phyloP scores from a whole-genome alignment of 768 basidiomycete genomes.

The Tephrocybe sp. region DNA sequence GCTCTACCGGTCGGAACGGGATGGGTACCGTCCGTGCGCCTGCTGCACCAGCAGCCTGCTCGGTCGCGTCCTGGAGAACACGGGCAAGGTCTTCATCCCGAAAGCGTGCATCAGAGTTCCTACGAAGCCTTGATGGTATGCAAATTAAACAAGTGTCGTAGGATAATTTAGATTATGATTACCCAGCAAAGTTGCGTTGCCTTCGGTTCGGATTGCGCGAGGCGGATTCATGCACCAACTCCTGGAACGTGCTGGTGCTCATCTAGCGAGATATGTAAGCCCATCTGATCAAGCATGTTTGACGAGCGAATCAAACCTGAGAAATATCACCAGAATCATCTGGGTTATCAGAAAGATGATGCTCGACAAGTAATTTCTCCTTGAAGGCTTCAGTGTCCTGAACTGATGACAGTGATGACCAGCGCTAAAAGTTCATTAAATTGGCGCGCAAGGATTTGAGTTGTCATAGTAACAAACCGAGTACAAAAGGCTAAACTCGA shows the following conservation, averaged over 20 bases:
- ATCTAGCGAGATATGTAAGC: background rate
- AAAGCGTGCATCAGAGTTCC: conserved; percentile 18
- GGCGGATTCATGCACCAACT: background rate
- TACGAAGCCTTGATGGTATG: conserved; percentile 11
- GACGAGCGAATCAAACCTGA: background rate
- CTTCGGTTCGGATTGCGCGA: conserved; percentile 10
- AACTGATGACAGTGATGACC: conserved; percentile 5
- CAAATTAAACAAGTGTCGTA: background rate
- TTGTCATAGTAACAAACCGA: conserved; percentile 9
- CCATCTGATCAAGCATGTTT: no score
- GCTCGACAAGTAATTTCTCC: background rate
- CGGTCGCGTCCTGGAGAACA: conserved; percentile 22
- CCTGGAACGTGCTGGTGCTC: background rate
- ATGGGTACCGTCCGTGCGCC: background rate
- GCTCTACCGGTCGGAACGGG: conserved; percentile 7
- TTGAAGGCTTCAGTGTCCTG: conserved; percentile 9
- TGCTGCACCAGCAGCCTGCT: conserved; percentile 11
- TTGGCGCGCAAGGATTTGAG: background rate
- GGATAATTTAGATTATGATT: background rate
- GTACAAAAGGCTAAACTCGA: conserved; percentile 18
- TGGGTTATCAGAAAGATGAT: background rate
- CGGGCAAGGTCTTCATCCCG: conserved; percentile 21
- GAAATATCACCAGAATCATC: background rate
- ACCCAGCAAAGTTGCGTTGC: conserved; percentile 18
- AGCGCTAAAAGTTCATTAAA: background rate